A percentile compares a stretch with the other conserved stretches of the same genome.
phyloP scores from a whole-genome alignment of 2,329 filamentous ascomycete genomes.

The Zasmidium cellare region DNA sequence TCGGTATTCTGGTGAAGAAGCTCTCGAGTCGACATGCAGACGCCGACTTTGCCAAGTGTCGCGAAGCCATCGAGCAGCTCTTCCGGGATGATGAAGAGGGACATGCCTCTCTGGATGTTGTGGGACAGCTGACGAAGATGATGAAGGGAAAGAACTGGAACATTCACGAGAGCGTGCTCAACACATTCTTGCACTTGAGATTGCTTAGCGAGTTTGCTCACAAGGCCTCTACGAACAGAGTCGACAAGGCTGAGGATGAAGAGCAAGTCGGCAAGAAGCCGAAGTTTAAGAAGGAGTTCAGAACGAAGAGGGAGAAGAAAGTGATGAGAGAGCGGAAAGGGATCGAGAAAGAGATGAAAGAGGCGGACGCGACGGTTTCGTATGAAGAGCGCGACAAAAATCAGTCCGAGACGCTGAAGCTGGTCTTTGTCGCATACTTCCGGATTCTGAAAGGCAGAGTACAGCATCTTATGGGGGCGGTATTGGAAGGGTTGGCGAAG shows the following conservation, averaged over 20 bases:
- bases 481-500: slow-evolving; percentile 88
- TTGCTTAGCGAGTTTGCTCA: slow-evolving; percentile 83
- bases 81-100: slow-evolving; percentile 90
- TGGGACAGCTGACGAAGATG: slow-evolving; percentile 86
- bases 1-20: slow-evolving; percentile 84
- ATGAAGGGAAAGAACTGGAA: slow-evolving; percentile 84
- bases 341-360: slow-evolving; percentile 88
- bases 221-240: slow-evolving; percentile 75
- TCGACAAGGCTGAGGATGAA: slow-evolving; percentile 62
- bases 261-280: slow-evolving; percentile 53
- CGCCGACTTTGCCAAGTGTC: slow-evolving; percentile 73
- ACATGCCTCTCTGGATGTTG: slow-evolving; percentile 80
- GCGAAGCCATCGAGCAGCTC: slow-evolving; percentile 74
- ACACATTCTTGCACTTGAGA: slow-evolving; percentile 86
- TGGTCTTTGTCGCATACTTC: slow-evolving; percentile 95
- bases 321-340: slow-evolving; percentile 79
- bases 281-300: slow-evolving; percentile 78
- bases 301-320: slow-evolving; percentile 87
- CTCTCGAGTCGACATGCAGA: slow-evolving; percentile 73
- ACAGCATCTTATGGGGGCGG: slow-evolving; percentile 90
- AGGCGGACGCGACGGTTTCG: slow-evolving; percentile 85
- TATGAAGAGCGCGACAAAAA: slow-evolving; percentile 92
- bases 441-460: slow-evolving; percentile 82
- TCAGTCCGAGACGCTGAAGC: slow-evolving; percentile 92
- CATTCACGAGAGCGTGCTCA: slow-evolving; percentile 81